These are phyloP conservation scores for Posidonia oceanica DNA, from an alignment of 116 monocot genomes.

Conservation along the genomic window DNA sequence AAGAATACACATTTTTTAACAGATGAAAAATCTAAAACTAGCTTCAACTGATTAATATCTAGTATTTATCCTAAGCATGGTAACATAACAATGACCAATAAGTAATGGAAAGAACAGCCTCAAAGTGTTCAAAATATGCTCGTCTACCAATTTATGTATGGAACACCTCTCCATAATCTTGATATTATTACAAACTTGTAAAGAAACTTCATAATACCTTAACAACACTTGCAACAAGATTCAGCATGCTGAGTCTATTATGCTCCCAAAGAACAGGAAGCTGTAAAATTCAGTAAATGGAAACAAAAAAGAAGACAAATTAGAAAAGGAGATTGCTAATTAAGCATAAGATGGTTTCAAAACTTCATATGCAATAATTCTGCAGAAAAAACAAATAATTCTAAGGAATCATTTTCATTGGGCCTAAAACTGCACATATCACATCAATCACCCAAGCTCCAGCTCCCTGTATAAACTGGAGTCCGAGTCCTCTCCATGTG, in stretches of 20 bases:
- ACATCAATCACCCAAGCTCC: not conserved
- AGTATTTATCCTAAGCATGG: no score
- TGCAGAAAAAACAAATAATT: no score
- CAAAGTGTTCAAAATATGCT: no score
- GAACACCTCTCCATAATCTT: no score
- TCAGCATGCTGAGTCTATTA: constrained; percentile 87
- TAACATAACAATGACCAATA: no score
- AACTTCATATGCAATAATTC: not conserved
- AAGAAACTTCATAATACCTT: constrained; percentile 33
- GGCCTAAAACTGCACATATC: no score
- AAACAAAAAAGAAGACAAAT: constrained; percentile 4
- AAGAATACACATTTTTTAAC: not conserved
- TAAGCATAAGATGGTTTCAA: not conserved
- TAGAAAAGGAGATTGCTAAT: not conserved
- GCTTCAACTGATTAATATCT: not conserved
- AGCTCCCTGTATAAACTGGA: not conserved
- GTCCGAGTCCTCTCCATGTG: not conserved
- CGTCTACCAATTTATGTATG: no score
- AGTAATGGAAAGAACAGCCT: not conserved
- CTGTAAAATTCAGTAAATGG: constrained; percentile 24
- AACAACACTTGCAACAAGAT: constrained; percentile 72
- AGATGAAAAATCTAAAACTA: not conserved
- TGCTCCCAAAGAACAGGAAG: constrained; percentile 66
- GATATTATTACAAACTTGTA: not conserved
- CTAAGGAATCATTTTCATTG: no score